Evolutionary conservation across 192 early-diverging fungal genomes (phyloP).

Genomic region (Piromyces finnis): DNA sequence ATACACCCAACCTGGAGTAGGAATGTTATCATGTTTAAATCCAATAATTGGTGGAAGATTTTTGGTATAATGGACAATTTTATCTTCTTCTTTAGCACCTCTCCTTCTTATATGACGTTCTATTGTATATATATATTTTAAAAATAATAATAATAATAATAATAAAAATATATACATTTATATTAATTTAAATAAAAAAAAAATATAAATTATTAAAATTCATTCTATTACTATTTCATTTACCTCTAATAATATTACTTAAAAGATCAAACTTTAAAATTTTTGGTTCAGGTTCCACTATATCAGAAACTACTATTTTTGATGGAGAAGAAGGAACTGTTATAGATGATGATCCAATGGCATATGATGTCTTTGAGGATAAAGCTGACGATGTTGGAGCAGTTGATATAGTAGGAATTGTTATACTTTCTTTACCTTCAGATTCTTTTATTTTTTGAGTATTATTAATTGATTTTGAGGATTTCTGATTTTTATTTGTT

Average conservation of each 20-base stretch:
- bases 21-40: neutral
- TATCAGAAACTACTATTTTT: neutral
- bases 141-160: too few relatives aligned
- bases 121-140: neutral
- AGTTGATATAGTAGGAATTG: neutral
- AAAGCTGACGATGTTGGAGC: neutral
- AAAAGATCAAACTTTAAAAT: neutral
- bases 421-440: too few relatives aligned
- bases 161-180: too few relatives aligned
- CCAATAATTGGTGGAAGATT: neutral
- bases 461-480: neutral
- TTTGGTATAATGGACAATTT: neutral
- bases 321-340: neutral
- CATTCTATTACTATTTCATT: too few relatives aligned
- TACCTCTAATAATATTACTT: neutral
- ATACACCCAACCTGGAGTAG: neutral
- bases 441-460: neutral
- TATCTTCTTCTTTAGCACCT: neutral
- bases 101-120: neutral
- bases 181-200: too few relatives aligned
- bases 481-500: neutral
- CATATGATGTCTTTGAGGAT: neutral
- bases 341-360: neutral
- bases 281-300: neutral
- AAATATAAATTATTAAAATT: too few relatives aligned